These are phyloP conservation scores for Yamadazyma olivae DNA, from an alignment of 805 yeast species.

Conservation along the genomic window DNA sequence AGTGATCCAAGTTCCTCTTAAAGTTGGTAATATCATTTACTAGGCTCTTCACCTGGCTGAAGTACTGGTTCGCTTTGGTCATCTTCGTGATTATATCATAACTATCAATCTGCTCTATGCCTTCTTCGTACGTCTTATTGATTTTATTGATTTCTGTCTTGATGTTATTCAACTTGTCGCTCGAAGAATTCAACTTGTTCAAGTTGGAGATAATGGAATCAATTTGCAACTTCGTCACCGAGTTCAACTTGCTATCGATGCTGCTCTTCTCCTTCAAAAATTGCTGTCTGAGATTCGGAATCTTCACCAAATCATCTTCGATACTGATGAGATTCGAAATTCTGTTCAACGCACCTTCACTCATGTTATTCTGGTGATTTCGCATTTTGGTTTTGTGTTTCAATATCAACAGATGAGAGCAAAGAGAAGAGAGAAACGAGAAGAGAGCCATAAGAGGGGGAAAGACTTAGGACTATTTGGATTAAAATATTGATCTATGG, in stretches of 20 bases:
- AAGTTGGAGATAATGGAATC: conserved; percentile 54
- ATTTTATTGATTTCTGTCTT: conserved; percentile 38
- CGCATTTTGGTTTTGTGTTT: too few relatives aligned
- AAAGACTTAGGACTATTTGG: too few relatives aligned
- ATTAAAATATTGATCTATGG: too few relatives aligned
- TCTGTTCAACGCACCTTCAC: conserved; percentile 39
- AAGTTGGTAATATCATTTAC: conserved; percentile 60
- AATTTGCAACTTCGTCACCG: conserved; percentile 65
- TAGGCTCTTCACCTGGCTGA: conserved; percentile 65
- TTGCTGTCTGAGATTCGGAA: conserved; percentile 51
- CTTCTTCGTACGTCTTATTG: conserved; percentile 54
- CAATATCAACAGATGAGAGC: too few relatives aligned
- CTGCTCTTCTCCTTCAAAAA: conserved; percentile 67
- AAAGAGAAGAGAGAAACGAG: too few relatives aligned
- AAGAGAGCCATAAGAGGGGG: too few relatives aligned
- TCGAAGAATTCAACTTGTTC: conserved; percentile 45
- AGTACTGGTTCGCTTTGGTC: conserved; percentile 66
- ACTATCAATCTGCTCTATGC: conserved; percentile 56
- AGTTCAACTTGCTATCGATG: conserved; percentile 69
- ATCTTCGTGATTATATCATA: conserved; percentile 69
- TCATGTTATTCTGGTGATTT: too few relatives aligned
- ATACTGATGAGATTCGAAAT: conserved; percentile 37
- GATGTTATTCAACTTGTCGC: conserved; percentile 31
- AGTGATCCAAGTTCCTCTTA: conserved; percentile 44
- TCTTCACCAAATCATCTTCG: conserved; percentile 54